These are phyloP conservation scores for Parsonsia alboflavescens DNA, from an alignment of 257 asterid species.

Conservation along the genomic window DNA sequence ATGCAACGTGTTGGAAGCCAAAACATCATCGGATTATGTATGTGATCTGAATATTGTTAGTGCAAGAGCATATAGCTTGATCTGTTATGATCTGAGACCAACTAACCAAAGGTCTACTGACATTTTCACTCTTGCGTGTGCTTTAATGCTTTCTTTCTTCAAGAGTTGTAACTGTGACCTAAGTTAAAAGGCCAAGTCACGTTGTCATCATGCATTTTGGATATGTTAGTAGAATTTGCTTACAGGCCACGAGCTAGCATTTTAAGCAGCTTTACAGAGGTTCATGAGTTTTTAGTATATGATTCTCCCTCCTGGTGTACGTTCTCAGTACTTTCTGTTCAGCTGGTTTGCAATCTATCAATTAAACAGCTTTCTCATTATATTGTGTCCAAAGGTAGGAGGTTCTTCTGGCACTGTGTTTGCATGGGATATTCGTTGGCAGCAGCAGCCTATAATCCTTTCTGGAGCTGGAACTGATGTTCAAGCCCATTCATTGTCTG, in stretches of 20 bases:
- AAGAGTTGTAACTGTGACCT: neutral
- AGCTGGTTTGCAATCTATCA: neutral
- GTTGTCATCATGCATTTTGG: neutral
- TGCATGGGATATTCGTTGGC: conserved; percentile 95
- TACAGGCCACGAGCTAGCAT: neutral
- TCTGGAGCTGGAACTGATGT: conserved; percentile 41
- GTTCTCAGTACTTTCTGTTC: neutral
- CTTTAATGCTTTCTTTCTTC: neutral
- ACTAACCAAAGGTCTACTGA: neutral
- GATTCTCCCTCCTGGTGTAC: neutral
- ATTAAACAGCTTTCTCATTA: conserved; percentile 12
- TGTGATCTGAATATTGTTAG: neutral
- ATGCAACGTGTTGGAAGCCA: neutral
- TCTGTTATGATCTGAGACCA: neutral
- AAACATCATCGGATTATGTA: neutral
- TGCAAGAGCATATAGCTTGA: neutral
- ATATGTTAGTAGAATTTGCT: neutral
- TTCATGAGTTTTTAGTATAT: neutral
- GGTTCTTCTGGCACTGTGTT: conserved; percentile 89
- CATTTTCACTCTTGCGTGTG: neutral
- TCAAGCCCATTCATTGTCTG: conserved; percentile 43
- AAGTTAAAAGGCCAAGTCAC: neutral
- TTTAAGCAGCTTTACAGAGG: neutral
- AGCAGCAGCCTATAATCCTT: conserved; percentile 59
- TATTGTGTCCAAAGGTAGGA: conserved; percentile 69